Percentiles rank a stretch among this genome's conserved stretches.
phyloP scores from a whole-genome alignment of 2,329 filamentous ascomycete genomes.

The Chrysosporium queenslandicum region DNA sequence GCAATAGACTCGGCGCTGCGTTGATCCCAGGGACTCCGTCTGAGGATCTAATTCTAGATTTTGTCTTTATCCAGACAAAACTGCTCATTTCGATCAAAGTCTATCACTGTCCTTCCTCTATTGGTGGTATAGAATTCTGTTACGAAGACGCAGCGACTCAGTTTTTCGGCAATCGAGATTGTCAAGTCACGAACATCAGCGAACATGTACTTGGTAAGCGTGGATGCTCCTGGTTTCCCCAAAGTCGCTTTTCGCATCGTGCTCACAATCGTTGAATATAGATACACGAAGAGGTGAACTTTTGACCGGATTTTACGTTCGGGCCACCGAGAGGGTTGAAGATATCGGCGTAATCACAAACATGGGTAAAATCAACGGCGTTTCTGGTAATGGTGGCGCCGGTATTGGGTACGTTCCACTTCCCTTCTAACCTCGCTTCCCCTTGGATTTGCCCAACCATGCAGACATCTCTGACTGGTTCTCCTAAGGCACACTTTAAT shows the following conservation, averaged over 20 bases:
- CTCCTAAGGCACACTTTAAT: conserved; percentile 66
- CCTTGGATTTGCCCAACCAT: not conserved
- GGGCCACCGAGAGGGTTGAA: conserved; percentile 71
- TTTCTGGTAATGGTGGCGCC: conserved; percentile 72
- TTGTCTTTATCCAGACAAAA: conserved; percentile 56
- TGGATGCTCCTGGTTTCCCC: not conserved
- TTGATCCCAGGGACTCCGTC: conserved; percentile 55
- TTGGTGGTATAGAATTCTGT: conserved; percentile 84
- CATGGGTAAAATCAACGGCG: conserved; percentile 69
- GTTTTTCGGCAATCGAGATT: conserved; percentile 69
- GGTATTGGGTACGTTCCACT: conserved; percentile 63
- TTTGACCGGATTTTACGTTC: conserved; percentile 73
- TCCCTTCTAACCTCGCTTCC: not conserved
- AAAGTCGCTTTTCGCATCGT: not conserved
- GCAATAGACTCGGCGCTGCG: conserved; percentile 63
- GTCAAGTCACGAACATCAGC: conserved; percentile 52
- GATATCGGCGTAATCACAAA: conserved; percentile 84
- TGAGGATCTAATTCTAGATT: conserved; percentile 65
- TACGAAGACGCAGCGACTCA: conserved; percentile 82
- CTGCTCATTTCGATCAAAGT: conserved; percentile 65
- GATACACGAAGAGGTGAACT: conserved; percentile 79
- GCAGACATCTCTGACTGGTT: not conserved
- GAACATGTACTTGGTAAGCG: conserved; percentile 65
- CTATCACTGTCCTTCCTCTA: conserved; percentile 58
- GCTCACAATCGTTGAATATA: conserved; percentile 26